These are phyloP conservation scores for Vachellia collinsii DNA, from an alignment of 306 rosid genomes.

Conservation along the genomic window DNA sequence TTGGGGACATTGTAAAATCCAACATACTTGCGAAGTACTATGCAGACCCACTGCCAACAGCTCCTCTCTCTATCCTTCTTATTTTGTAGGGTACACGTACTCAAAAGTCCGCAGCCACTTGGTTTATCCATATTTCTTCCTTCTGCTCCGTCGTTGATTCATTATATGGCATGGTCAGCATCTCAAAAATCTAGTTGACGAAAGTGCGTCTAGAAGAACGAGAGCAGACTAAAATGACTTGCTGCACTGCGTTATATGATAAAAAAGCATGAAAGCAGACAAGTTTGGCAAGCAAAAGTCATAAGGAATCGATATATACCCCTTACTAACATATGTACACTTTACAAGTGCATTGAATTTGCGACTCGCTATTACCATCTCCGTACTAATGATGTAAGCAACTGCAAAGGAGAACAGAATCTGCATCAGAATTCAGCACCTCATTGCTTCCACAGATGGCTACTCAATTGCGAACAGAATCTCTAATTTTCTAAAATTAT, in stretches of 20 bases:
- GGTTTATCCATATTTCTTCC: constrained; percentile 8
- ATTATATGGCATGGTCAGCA: background rate
- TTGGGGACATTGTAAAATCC: background rate
- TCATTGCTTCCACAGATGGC: constrained; percentile 13
- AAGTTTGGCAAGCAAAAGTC: constrained; percentile 25
- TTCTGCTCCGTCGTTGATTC: constrained; percentile 5
- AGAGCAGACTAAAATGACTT: constrained; percentile 27
- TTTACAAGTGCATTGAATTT: constrained; percentile 22
- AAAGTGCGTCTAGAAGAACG: constrained; percentile 19
- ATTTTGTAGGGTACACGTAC: background rate
- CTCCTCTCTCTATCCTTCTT: constrained; percentile 8
- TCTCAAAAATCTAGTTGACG: constrained; percentile 11
- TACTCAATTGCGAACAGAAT: constrained; percentile 5
- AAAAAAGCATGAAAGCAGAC: background rate
- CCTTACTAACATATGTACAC: constrained; percentile 35
- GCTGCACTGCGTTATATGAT: constrained; percentile 12
- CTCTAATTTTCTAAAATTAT: background rate
- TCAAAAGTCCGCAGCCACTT: background rate
- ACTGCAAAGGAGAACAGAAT: constrained; percentile 54
- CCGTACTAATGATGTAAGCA: constrained; percentile 86
- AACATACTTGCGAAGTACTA: background rate
- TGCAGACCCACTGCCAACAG: background rate
- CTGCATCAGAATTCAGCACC: constrained; percentile 32
- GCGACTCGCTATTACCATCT: constrained; percentile 64
- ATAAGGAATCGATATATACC: constrained; percentile 10